phyloP scores from a whole-genome alignment of 352 stramenopile species.

The Globisporangium cylindrosporum region DNA sequence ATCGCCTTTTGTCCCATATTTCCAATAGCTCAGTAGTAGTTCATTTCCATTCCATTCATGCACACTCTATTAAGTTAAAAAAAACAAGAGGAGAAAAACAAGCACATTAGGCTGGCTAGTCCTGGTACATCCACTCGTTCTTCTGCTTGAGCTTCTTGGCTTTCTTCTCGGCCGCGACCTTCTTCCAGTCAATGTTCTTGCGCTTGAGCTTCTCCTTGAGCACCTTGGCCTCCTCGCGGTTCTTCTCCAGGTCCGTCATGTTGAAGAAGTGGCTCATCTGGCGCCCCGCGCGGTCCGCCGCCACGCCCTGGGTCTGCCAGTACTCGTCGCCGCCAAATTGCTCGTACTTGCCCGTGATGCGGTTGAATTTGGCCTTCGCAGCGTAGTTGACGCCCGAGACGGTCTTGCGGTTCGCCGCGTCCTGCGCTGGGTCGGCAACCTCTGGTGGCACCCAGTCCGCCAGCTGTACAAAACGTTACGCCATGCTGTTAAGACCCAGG shows the following conservation, averaged over 20 bases:
- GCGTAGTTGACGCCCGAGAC: slow-evolving; percentile 71
- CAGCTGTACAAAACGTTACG: slow-evolving; percentile 31
- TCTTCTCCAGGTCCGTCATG: slow-evolving; percentile 72
- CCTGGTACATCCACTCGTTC: slow-evolving; percentile 84
- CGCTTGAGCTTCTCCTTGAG: slow-evolving; percentile 83
- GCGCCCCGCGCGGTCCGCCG: slow-evolving; percentile 65
- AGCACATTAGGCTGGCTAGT: slow-evolving; percentile 30
- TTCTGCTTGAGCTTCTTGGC: slow-evolving; percentile 80
- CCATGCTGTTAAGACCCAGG: background rate
- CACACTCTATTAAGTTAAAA: slow-evolving; percentile 18
- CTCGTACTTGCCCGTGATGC: slow-evolving; percentile 70
- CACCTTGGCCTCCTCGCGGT: slow-evolving; percentile 69
- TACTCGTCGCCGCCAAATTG: slow-evolving; percentile 64
- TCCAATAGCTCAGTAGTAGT: background rate
- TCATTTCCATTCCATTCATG: background rate
- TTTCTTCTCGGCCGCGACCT: slow-evolving; percentile 83
- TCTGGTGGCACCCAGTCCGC: slow-evolving; percentile 78
- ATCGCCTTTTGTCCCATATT: background rate
- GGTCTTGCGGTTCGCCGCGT: slow-evolving; percentile 23
- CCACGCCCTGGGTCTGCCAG: slow-evolving; percentile 53
- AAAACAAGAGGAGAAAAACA: background rate
- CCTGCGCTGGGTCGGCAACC: slow-evolving; percentile 22
- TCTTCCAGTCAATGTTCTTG: slow-evolving; percentile 87
- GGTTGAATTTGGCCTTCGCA: slow-evolving; percentile 74
- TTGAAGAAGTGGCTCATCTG: slow-evolving; percentile 90